Evolutionary conservation across 2,329 filamentous ascomycete species (phyloP).

Genomic region (Diaporthe citriasiana): DNA sequence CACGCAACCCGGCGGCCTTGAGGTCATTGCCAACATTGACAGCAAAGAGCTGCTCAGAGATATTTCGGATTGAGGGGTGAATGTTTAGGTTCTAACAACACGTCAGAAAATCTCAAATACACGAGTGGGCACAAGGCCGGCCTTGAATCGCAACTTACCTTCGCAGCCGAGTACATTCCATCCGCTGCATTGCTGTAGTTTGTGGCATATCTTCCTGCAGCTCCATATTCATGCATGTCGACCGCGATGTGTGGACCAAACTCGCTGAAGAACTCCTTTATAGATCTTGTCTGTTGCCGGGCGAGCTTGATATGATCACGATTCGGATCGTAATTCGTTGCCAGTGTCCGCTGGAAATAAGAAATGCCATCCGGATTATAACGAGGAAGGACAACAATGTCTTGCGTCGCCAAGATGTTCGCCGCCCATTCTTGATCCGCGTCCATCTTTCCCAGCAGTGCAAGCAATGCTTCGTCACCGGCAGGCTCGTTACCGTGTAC

Average conservation of each 20-base stretch:
- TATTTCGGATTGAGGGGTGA: not conserved
- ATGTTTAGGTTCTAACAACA: not conserved
- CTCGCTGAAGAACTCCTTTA: not conserved
- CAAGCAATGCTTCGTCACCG: conserved; percentile 14
- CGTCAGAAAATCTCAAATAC: not conserved
- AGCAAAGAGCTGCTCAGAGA: conserved; percentile 6
- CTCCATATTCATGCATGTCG: conserved; percentile 18
- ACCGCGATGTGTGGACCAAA: conserved; percentile 8
- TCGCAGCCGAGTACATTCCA: conserved; percentile 18
- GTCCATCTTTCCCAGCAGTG: conserved; percentile 20
- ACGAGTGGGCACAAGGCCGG: fast-evolving
- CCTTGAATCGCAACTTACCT: not conserved
- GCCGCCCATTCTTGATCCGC: not conserved
- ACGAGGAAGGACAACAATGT: conserved; percentile 12
- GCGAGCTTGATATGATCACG: conserved; percentile 20
- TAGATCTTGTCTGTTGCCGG: conserved; percentile 4
- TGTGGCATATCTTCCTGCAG: not conserved
- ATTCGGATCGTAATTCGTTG: conserved; percentile 11
- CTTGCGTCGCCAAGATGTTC: conserved; percentile 7
- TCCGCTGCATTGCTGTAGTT: conserved; percentile 19
- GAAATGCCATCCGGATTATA: conserved; percentile 16
- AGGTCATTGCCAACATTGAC: conserved; percentile 9
- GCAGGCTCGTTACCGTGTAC: conserved; percentile 25
- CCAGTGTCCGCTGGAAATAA: conserved; percentile 1
- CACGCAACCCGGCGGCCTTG: not conserved